Conservation (phyloP, 768 basidiomycete species). For the Mycena filopes region DNA sequence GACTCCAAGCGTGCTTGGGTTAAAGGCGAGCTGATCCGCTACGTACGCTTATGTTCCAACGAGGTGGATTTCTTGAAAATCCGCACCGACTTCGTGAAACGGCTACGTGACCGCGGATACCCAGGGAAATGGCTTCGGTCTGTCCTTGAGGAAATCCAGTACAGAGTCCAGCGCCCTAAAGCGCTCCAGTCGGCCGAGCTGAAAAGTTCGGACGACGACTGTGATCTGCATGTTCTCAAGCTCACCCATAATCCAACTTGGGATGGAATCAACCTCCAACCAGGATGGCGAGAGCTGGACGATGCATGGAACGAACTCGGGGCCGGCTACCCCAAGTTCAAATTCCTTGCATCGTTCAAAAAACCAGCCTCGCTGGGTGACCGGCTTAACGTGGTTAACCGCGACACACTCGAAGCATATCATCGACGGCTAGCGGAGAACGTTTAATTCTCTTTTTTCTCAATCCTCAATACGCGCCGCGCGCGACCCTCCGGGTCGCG, state of each 20-base stretch:
- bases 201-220: not conserved
- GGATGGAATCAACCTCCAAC: slow-evolving; percentile 13
- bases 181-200: slow-evolving; percentile 3
- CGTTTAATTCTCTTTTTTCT: slow-evolving; percentile 21
- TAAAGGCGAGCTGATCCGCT: slow-evolving; percentile 11
- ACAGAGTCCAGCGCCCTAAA: slow-evolving; percentile 11
- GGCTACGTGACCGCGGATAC: slow-evolving; percentile 21
- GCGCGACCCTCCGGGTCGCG: not conserved
- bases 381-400: slow-evolving; percentile 5
- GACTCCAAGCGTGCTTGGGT: slow-evolving; percentile 22
- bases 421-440: not conserved
- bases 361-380: slow-evolving; percentile 27
- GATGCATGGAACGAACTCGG: not conserved
- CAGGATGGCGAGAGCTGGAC: slow-evolving; percentile 5
- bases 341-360: slow-evolving; percentile 8
- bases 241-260: slow-evolving; percentile 25
- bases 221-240: slow-evolving; percentile 25
- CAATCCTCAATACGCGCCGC: slow-evolving; percentile 7
- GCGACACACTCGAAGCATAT: not conserved
- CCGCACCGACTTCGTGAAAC: not conserved
- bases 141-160: slow-evolving; percentile 20
- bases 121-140: slow-evolving; percentile 19
- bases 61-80: slow-evolving; percentile 15
- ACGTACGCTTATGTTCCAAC: slow-evolving; percentile 17
- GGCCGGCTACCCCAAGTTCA: slow-evolving; percentile 4